These are phyloP conservation scores for Fusarium palustre DNA, from an alignment of 2,329 filamentous ascomycete genomes.

Conservation along the genomic window DNA sequence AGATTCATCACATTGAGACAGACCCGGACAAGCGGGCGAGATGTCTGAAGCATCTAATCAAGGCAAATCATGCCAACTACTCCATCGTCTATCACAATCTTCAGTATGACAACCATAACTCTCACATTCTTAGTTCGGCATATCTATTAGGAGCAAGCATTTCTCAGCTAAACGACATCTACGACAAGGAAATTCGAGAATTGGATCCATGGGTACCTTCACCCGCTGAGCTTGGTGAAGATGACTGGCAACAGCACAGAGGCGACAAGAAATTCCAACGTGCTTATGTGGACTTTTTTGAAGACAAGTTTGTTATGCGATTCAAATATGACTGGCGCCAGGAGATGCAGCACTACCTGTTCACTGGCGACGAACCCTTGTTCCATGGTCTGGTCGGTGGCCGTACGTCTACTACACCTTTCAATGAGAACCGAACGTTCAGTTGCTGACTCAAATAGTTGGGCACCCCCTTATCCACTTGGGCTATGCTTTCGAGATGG, in stretches of 20 bases:
- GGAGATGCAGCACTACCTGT: conserved; percentile 81
- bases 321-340: conserved; percentile 86
- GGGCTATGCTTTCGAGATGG: conserved; percentile 91
- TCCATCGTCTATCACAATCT: conserved; percentile 82
- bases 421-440: background rate
- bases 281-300: conserved; percentile 94
- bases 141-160: conserved; percentile 84
- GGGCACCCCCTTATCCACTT: conserved; percentile 95
- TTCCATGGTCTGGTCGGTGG: conserved; percentile 84
- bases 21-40: conserved; percentile 81
- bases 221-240: conserved; percentile 82
- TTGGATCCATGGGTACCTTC: conserved; percentile 86
- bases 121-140: conserved; percentile 84
- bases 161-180: conserved; percentile 81
- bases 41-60: conserved; percentile 89
- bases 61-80: conserved; percentile 91
- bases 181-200: conserved; percentile 77
- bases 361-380: conserved; percentile 78
- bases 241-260: conserved; percentile 89
- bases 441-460: conserved; percentile 63
- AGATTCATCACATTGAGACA: conserved; percentile 83
- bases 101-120: conserved; percentile 83
- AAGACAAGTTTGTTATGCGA: conserved; percentile 82
- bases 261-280: conserved; percentile 86
- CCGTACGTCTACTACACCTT: conserved; percentile 64